Conservation (phyloP, 768 basidiomycete species). For the Hericium erinaceus region DNA sequence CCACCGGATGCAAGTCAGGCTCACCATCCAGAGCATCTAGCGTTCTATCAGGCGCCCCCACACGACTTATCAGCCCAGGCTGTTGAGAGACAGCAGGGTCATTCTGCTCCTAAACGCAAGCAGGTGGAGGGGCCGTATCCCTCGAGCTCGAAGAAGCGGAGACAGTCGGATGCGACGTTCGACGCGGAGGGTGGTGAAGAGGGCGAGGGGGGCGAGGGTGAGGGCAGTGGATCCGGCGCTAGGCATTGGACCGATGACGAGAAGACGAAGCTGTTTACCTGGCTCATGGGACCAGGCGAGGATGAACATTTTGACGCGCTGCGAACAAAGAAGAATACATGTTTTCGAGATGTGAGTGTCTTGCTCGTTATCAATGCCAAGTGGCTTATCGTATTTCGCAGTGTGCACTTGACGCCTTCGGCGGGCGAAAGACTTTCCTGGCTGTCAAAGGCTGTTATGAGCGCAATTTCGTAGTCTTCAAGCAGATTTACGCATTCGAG, state of each 20-base stretch:
- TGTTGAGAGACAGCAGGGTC: conserved; percentile 8
- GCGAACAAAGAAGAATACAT: conserved; percentile 73
- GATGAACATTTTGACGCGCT: conserved; percentile 76
- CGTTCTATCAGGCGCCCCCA: conserved; percentile 6
- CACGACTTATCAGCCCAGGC: conserved; percentile 12
- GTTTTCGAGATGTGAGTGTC: conserved; percentile 57
- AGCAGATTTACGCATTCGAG: conserved; percentile 72
- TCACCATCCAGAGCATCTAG: conserved; percentile 13
- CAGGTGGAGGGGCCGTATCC: conserved; percentile 9
- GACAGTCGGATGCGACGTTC: conserved; percentile 8
- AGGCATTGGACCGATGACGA: conserved; percentile 85
- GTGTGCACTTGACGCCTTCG: conserved; percentile 67
- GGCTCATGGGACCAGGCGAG: conserved; percentile 64
- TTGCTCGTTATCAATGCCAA: background rate
- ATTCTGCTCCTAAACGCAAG: conserved; percentile 14
- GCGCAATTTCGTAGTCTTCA: conserved; percentile 78
- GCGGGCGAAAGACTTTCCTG: conserved; percentile 71
- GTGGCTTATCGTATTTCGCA: conserved; percentile 17
- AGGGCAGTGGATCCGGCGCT: conserved; percentile 36
- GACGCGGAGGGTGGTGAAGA: conserved; percentile 13
- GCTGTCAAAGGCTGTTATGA: conserved; percentile 81
- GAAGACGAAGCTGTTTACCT: conserved; percentile 66
- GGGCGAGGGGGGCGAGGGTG: conserved; percentile 13
- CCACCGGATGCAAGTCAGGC: conserved; percentile 10
- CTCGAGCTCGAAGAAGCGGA: conserved; percentile 10